Evolutionary conservation across 2,329 filamentous ascomycete species (phyloP).

Genomic region (Hymenotorrendiella dingleyae): DNA sequence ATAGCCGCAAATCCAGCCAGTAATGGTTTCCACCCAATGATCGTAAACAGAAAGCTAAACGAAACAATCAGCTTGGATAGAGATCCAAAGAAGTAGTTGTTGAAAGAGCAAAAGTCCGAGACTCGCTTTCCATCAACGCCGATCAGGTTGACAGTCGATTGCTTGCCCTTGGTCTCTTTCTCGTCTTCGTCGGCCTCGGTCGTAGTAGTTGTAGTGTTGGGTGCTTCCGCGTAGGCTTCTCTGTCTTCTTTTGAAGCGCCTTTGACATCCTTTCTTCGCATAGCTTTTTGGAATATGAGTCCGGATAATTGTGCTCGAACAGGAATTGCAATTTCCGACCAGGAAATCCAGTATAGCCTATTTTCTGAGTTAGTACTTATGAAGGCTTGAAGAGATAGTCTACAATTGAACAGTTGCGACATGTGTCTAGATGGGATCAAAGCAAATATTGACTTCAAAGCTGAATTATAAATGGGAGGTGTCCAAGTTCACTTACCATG

Average conservation of each 20-base stretch:
- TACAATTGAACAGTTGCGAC: too few relatives aligned
- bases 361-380: too few relatives aligned
- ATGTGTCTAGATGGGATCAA: too few relatives aligned
- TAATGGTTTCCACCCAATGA: conserved; percentile 68
- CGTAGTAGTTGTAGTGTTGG: conserved; percentile 29
- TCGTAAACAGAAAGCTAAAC: conserved; percentile 57
- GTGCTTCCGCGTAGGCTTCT: conserved; percentile 19
- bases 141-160: conserved; percentile 71
- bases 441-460: too few relatives aligned
- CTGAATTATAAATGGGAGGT: too few relatives aligned
- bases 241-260: conserved; percentile 44
- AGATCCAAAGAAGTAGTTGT: conserved; percentile 58
- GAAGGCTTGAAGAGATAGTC: neutral
- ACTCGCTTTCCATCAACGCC: conserved; percentile 70
- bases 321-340: conserved; percentile 56
- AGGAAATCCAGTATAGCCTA: conserved; percentile 63
- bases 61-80: conserved; percentile 59
- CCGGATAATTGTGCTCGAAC: conserved; percentile 65
- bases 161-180: conserved; percentile 53
- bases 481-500: conserved; percentile 20
- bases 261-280: conserved; percentile 73
- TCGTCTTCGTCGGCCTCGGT: conserved; percentile 34
- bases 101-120: conserved; percentile 60
- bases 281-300: conserved; percentile 70
- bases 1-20: conserved; percentile 60